phyloP scores from a whole-genome alignment of 1,284 basidiomycete species.

The Erythrobasidium hasegawianum region DNA sequence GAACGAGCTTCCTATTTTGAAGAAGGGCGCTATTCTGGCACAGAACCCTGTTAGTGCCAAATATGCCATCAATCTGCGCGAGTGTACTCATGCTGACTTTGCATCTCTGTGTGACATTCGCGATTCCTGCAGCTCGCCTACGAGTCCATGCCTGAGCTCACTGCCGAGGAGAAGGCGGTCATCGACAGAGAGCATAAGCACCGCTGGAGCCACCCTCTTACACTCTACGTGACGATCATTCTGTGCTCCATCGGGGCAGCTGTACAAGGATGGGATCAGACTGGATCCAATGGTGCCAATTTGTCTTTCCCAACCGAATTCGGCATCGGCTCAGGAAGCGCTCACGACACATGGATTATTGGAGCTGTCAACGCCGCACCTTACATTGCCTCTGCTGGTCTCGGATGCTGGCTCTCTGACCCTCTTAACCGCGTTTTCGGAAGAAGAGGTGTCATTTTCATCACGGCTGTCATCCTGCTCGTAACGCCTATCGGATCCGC shows the following conservation, averaged over 20 bases:
- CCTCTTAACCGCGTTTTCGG: conserved; percentile 50
- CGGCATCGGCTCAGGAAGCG: conserved; percentile 25
- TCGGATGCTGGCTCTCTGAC: conserved; percentile 48
- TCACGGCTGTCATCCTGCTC: conserved; percentile 58
- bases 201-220: conserved; percentile 31
- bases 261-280: conserved; percentile 53
- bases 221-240: conserved; percentile 46
- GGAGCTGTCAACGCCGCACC: conserved; percentile 49
- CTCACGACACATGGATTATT: conserved; percentile 46
- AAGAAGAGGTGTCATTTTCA: conserved; percentile 66
- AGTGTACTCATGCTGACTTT: too few species aligned
- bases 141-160: conserved; percentile 43
- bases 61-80: not conserved
- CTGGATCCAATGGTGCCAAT: conserved; percentile 41
- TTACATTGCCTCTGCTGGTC: conserved; percentile 47
- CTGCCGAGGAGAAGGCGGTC: conserved; percentile 43
- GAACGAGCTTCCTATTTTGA: conserved; percentile 42
- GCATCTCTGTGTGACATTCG: too few species aligned
- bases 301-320: conserved; percentile 39
- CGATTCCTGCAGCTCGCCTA: conserved; percentile 35
- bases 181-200: conserved; percentile 45
- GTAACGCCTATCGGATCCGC: conserved; percentile 61
- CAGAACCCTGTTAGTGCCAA: conserved; percentile 42
- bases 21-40: conserved; percentile 47
- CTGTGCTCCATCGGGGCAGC: conserved; percentile 48